A percentile compares a stretch with the other conserved stretches of the same genome.
Evolutionary conservation across 768 basidiomycete species (phyloP).

Genomic region (Coprinellus micaceus): DNA sequence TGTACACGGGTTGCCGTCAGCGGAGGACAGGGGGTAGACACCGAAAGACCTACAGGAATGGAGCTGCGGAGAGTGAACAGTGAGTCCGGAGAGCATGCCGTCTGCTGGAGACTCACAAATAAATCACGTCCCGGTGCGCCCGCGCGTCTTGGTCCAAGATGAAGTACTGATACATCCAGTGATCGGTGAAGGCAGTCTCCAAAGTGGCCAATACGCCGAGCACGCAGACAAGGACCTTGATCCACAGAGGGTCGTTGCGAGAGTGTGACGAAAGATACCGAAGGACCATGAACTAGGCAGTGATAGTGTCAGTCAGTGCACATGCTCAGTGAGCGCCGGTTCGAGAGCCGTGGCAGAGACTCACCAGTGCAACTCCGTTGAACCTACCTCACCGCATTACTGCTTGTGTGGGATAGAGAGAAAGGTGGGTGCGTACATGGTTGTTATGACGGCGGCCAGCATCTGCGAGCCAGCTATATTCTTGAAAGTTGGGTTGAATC

Average conservation of each 20-base stretch:
- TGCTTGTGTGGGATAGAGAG: too few relatives aligned
- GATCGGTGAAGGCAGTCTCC: not conserved
- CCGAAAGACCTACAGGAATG: not conserved
- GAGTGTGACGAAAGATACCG: not conserved
- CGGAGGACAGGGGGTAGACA: too few relatives aligned
- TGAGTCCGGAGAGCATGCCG: not conserved
- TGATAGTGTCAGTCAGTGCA: not conserved
- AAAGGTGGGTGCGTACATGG: not conserved
- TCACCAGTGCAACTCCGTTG: not conserved
- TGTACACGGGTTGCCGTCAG: not conserved
- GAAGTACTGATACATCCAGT: not conserved
- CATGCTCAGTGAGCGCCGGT: not conserved
- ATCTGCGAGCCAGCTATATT: not conserved
- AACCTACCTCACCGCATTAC: too few relatives aligned
- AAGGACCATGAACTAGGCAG: not conserved
- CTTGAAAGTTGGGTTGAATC: not conserved
- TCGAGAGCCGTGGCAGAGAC: not conserved
- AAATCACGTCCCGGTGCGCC: not conserved
- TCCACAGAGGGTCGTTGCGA: not conserved
- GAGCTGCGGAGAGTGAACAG: not conserved
- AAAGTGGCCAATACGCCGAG: not conserved
- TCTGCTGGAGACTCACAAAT: not conserved
- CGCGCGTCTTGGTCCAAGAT: not conserved
- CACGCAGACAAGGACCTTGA: not conserved
- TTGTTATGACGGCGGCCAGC: not conserved